A percentile compares a stretch with the other conserved stretches of the same genome.
Evolutionary conservation across 495 filamentous ascomycete species (phyloP).

Genomic region (Xylaria acuta): DNA sequence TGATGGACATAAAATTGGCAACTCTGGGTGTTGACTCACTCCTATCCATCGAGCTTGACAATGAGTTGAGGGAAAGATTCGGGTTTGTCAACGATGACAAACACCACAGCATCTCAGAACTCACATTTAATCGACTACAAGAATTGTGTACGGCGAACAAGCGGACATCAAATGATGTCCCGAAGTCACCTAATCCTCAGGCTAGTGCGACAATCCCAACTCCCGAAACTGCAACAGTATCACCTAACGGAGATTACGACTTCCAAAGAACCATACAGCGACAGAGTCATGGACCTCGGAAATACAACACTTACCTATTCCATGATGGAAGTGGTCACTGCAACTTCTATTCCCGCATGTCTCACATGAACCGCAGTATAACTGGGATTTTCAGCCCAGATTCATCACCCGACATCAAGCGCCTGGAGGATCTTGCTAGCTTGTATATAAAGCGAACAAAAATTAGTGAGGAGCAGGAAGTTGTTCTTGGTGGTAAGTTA

Average conservation of each 20-base stretch:
- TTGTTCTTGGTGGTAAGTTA: conserved; percentile 55
- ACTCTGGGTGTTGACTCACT: conserved; percentile 45
- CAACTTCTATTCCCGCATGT: conserved; percentile 44
- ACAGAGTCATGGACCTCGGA: conserved; percentile 45
- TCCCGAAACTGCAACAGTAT: neutral
- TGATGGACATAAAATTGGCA: conserved; percentile 33
- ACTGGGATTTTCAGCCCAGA: conserved; percentile 56
- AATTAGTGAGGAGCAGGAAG: conserved; percentile 54
- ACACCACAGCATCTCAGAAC: conserved; percentile 19
- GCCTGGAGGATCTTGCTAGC: conserved; percentile 38
- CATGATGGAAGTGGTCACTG: conserved; percentile 63
- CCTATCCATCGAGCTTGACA: conserved; percentile 31
- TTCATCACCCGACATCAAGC: conserved; percentile 36
- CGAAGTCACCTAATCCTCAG: neutral
- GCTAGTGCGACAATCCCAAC: neutral
- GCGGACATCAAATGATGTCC: neutral
- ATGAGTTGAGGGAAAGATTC: conserved; percentile 30
- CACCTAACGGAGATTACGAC: neutral
- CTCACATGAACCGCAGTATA: conserved; percentile 37
- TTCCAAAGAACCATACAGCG: conserved; percentile 28
- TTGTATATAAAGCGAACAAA: conserved; percentile 52
- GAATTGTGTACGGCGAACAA: neutral
- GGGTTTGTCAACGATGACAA: conserved; percentile 13
- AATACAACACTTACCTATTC: conserved; percentile 58
- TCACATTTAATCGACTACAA: conserved; percentile 19